Conservation (phyloP, 2,329 filamentous ascomycete genomes). For the Trichoderma arundinaceum region DNA sequence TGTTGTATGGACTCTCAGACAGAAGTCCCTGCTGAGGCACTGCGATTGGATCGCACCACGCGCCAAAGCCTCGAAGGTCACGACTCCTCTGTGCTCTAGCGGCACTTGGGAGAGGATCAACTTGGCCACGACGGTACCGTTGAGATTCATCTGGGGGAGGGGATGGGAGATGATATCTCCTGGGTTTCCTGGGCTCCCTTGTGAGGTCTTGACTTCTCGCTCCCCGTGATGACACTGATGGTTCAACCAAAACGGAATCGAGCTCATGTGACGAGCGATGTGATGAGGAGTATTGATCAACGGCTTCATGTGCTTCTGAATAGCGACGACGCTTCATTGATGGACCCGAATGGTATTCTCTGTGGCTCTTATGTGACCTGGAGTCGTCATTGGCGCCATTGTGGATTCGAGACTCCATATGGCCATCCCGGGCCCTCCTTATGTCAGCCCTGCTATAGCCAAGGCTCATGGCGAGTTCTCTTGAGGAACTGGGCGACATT, state of each 20-base stretch:
- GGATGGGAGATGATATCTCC: conserved; percentile 17
- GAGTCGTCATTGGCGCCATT: background rate
- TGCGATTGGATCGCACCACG: conserved; percentile 27
- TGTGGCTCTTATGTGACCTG: conserved; percentile 13
- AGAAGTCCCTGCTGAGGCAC: conserved; percentile 5
- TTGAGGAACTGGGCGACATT: conserved; percentile 13
- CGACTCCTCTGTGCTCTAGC: background rate
- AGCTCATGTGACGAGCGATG: conserved; percentile 28
- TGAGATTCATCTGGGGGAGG: conserved; percentile 24
- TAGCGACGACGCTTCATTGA: conserved; percentile 14
- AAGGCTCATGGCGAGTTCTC: conserved; percentile 7
- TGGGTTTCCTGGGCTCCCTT: background rate
- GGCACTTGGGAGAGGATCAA: background rate
- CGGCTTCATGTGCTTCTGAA: conserved; percentile 22
- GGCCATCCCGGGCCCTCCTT: conserved; percentile 2
- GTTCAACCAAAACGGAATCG: conserved; percentile 13
- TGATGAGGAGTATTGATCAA: conserved; percentile 7
- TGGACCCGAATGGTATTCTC: background rate
- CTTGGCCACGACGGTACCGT: conserved; percentile 1
- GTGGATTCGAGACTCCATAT: background rate
- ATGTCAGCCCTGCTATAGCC: conserved; percentile 12
- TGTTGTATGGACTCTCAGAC: background rate
- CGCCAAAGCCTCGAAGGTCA: conserved; percentile 29
- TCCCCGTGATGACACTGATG: conserved; percentile 17
- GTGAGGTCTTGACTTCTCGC: conserved; percentile 3